Evolutionary conservation across 2,329 filamentous ascomycete species (phyloP), one percentile per base, ranked within the genome.

Genomic region (Aspergillus aculeatus): DNA sequence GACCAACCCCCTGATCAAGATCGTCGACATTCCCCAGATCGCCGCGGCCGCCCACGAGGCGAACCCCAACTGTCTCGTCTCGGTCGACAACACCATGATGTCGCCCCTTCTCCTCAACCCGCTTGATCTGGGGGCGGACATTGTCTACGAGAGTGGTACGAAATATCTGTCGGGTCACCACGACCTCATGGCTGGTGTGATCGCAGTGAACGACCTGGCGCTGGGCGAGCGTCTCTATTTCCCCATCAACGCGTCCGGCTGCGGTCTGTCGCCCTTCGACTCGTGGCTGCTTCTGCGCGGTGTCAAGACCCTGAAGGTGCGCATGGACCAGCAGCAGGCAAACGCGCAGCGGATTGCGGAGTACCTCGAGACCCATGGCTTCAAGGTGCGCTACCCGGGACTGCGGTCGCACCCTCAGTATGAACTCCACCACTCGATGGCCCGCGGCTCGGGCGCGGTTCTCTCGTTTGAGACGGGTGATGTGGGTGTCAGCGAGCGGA

Each of bases 31-130:
- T 61, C 84, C 89, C 4, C 83, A 86, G 23, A 96, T 99, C 67
- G 87, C 95, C 14, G 82, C 83, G 44, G 80, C 89, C 21, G 86
- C 90, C 0, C 95, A 98, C 75, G 86, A 88, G 41, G 85, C 85
- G 53, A 96, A 95, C 75, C 81, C 89, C 7, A 86, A 85, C 63
- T 90, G 91, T 26, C 81, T 98, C 47, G 92, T 99, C 16, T 87
- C 93, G 2, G 95, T 98, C 26, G 95, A 99, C 78, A 99, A 99
- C 81, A 99, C 95, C 59, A 99, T 99, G 95, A 88, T 99, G 66
- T 97, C 93, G 2, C 95, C 95, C 11, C 89, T 97, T 81, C 87
- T 99, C 7, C 89, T 89, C 71, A 98, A 96, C 78, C 95, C 95
- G 5, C 86, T 99, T 19, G 94, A 98, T 62, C 84, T 98, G 29